Conservation (phyloP, 352 stramenopile species). For the Phytophthora crassamura region DNA sequence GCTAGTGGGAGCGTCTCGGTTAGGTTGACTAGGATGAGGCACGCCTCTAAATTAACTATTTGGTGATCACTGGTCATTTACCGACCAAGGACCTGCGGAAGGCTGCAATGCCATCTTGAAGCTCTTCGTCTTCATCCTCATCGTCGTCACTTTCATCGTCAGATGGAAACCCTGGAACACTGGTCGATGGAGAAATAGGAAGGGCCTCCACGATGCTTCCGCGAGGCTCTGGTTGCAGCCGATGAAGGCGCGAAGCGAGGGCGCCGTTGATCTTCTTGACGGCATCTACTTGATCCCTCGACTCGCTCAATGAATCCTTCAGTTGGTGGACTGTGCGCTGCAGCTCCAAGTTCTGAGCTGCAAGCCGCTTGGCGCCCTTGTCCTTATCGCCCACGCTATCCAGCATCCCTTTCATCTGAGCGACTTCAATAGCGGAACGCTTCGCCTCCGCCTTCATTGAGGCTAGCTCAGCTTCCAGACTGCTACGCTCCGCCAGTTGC, state of each 20-base stretch:
- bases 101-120: slow-evolving; percentile 44
- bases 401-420: slow-evolving; percentile 66
- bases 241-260: slow-evolving; percentile 69
- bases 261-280: slow-evolving; percentile 81
- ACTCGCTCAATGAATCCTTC: slow-evolving; percentile 73
- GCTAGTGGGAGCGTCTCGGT: no score
- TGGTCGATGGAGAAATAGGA: slow-evolving; percentile 41
- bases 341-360: slow-evolving; percentile 70
- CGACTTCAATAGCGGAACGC: slow-evolving; percentile 57
- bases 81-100: slow-evolving; percentile 47
- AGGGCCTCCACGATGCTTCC: slow-evolving; percentile 60
- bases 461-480: slow-evolving; percentile 60
- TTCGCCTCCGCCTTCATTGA: slow-evolving; percentile 63
- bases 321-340: slow-evolving; percentile 79
- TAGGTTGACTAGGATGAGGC: no score
- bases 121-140: slow-evolving; percentile 47
- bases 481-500: slow-evolving; percentile 66
- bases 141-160: slow-evolving; percentile 68
- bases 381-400: slow-evolving; percentile 72
- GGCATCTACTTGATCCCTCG: slow-evolving; percentile 71
- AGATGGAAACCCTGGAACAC: slow-evolving; percentile 52
- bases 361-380: slow-evolving; percentile 61
- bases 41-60: no score
- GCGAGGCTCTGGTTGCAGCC: slow-evolving; percentile 56
- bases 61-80: slow-evolving; percentile 3